Evolutionary conservation across 345 rosid species (phyloP).

Genomic region (Salix viminalis): DNA sequence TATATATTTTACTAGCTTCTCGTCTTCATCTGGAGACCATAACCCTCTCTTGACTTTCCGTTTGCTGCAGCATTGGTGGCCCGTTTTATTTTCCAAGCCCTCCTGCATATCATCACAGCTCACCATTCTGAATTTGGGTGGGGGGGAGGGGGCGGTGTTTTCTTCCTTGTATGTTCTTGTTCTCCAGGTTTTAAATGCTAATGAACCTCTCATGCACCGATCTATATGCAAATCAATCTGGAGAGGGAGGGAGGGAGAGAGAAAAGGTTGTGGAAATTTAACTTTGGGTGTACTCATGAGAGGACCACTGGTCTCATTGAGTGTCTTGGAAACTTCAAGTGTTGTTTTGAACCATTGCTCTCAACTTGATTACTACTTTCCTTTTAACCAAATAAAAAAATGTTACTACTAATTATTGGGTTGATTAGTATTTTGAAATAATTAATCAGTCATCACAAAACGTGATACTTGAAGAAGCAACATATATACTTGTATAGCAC

Average conservation of each 20-base stretch:
- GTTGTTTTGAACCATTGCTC: slow-evolving; percentile 11
- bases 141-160: not conserved
- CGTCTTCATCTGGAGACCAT: slow-evolving; percentile 72
- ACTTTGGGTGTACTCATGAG: slow-evolving; percentile 22
- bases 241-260: not conserved
- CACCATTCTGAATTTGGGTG: not conserved
- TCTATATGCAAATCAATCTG: not conserved
- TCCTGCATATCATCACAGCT: not conserved
- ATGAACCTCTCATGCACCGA: not conserved
- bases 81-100: slow-evolving; percentile 24
- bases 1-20: slow-evolving; percentile 42
- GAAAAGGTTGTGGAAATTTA: not conserved
- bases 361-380: slow-evolving; percentile 8
- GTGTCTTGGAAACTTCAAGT: slow-evolving; percentile 23
- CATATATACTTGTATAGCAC: not conserved
- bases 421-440: not conserved
- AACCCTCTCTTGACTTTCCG: slow-evolving; percentile 66
- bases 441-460: not conserved
- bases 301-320: slow-evolving; percentile 33
- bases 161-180: not conserved
- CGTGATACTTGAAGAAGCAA: not conserved
- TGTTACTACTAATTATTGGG: not conserved
- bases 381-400: not conserved
- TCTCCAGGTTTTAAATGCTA: not conserved
- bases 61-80: slow-evolving; percentile 57